Evolutionary conservation across 805 yeast genomes (phyloP), one percentile per base, ranked within the genome.

Genomic region (Hanseniaspora lindneri): DNA sequence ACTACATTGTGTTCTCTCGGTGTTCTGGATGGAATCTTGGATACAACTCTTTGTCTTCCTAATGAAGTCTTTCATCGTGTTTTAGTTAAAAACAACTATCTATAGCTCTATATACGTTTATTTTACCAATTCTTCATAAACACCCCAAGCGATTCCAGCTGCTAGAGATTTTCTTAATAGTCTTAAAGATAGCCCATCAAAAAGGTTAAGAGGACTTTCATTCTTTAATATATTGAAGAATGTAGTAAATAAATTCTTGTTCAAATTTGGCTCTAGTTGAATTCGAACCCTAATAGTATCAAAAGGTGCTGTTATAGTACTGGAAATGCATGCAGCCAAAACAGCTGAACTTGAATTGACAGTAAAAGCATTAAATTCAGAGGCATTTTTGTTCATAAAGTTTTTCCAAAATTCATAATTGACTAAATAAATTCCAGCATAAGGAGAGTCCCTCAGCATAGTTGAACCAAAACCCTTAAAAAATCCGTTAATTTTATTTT

Each of bases 141-240:
- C 80, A 51, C 95, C 85, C 98, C 98, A 92, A 43, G 95, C 87
- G 52, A 92, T 86, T 1, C 95, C 96, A 0, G 96, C 89, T 63
- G 95, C 83, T 41, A 84, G 62, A 0, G 89, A 95, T 64, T 92
- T 92, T 56, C 97, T 72, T 4, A 81, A 72, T 43, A 92, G 70
- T 54, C 98, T 70, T 55, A 92, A 69, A 35, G 85, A 74, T 27
- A 92, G 66, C 0, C 98, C 98, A 61, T 85, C 80, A 61, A 92
- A 88, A 47, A 92, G 67, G 40, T 79, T 74, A 23, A 63, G 54
- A 23, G 72, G 54, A 4, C 69, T 80, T 63, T 66, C 88, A 57
- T 61, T 66, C 52, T 55, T 66, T 55, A 65, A 58, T 50, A 72
- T 73, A 27, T 51, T 28, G 4, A 40, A 43, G 46, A 68, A 54